A percentile compares a stretch with the other conserved stretches of the same genome.
Evolutionary conservation across 2,329 filamentous ascomycete species (phyloP).

Genomic region (Colletotrichum tropicicola): DNA sequence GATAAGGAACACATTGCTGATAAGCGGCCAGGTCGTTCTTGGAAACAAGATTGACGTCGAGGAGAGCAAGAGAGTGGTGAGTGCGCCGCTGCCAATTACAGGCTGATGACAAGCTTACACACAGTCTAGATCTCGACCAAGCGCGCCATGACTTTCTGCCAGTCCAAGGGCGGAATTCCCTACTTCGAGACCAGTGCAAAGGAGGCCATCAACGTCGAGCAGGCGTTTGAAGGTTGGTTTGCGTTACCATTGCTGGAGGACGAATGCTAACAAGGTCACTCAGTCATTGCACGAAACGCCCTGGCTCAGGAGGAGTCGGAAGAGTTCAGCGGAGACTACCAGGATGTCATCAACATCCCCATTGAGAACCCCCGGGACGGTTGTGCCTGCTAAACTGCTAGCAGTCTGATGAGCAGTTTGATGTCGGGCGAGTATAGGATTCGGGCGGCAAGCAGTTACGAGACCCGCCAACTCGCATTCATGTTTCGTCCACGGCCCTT

Average conservation of each 20-base stretch:
- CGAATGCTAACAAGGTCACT: slow-evolving; percentile 28
- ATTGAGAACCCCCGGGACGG: slow-evolving; percentile 93
- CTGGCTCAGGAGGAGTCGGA: slow-evolving; percentile 97
- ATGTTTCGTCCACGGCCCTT: slow-evolving; percentile 25
- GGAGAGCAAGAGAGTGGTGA: slow-evolving; percentile 92
- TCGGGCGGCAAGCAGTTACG: slow-evolving; percentile 9
- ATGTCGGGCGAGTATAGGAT: slow-evolving; percentile 5
- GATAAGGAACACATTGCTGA: slow-evolving; percentile 32
- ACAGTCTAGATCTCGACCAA: slow-evolving; percentile 83
- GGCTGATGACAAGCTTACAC: background rate
- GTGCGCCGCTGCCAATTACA: slow-evolving; percentile 35
- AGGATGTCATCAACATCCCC: slow-evolving; percentile 97
- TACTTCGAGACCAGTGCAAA: slow-evolving; percentile 99
- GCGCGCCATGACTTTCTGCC: slow-evolving; percentile 95
- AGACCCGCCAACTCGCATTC: slow-evolving; percentile 16
- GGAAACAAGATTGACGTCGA: slow-evolving; percentile 99
- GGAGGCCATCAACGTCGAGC: slow-evolving; percentile 98
- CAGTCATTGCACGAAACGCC: slow-evolving; percentile 95
- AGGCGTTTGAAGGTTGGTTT: slow-evolving; percentile 70
- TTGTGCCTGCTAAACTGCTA: slow-evolving; percentile 79
- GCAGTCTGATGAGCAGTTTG: slow-evolving; percentile 1
- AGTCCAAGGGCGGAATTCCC: slow-evolving; percentile 95
- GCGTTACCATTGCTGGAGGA: background rate
- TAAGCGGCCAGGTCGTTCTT: slow-evolving; percentile 76
- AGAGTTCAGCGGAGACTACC: slow-evolving; percentile 97